These are phyloP conservation scores for Candida andamanensis DNA, from an alignment of 805 yeast species.

Conservation along the genomic window DNA sequence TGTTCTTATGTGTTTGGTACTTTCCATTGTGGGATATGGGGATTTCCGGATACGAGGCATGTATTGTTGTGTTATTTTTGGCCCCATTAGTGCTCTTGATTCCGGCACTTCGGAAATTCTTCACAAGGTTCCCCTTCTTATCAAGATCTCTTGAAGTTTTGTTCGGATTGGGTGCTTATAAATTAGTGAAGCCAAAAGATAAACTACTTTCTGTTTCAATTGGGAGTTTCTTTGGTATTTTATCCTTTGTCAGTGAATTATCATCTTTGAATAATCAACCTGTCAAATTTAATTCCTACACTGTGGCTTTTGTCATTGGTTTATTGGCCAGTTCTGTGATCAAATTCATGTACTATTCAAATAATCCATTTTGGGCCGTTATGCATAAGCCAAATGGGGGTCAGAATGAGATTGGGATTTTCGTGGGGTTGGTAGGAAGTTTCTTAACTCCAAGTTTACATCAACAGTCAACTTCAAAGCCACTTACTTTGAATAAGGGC, in stretches of 20 bases:
- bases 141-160: conserved; percentile 51
- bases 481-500: conserved; percentile 33
- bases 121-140: conserved; percentile 45
- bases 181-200: conserved; percentile 60
- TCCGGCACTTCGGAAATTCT: conserved; percentile 31
- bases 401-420: conserved; percentile 64
- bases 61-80: conserved; percentile 46
- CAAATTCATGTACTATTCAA: conserved; percentile 72
- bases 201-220: conserved; percentile 62
- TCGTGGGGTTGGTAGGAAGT: conserved; percentile 60
- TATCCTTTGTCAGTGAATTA: conserved; percentile 56
- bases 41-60: conserved; percentile 87
- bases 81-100: conserved; percentile 55
- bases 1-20: conserved; percentile 89
- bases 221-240: conserved; percentile 60
- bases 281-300: conserved; percentile 37
- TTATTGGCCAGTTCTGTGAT: conserved; percentile 66
- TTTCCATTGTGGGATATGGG: conserved; percentile 99
- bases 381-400: conserved; percentile 87
- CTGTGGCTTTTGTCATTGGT: conserved; percentile 64
- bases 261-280: conserved; percentile 25
- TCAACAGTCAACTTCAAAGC: not conserved
- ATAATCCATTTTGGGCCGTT: conserved; percentile 95
- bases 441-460: conserved; percentile 45
- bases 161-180: conserved; percentile 73